A percentile compares a stretch with the other conserved stretches of the same genome.
phyloP scores from a whole-genome alignment of 2,329 filamentous ascomycete genomes.

The Colletotrichum neosansevieriae region DNA sequence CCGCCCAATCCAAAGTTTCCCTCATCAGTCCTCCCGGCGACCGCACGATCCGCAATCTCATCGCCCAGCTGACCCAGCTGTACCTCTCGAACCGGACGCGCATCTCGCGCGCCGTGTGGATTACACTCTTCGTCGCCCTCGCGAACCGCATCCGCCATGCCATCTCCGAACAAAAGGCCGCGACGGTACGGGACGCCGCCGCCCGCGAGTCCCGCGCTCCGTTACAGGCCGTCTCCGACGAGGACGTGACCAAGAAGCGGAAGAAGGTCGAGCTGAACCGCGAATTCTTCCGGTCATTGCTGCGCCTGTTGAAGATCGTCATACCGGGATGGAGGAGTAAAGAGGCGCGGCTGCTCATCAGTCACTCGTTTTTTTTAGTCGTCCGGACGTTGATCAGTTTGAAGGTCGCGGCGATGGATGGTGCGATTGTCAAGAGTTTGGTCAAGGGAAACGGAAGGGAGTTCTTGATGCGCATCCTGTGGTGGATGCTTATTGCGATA shows the following conservation, averaged over 20 bases:
- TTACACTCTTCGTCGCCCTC: constrained; percentile 83
- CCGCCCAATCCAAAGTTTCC: constrained; percentile 78
- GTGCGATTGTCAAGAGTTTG: constrained; percentile 89
- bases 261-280: constrained; percentile 94
- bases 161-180: constrained; percentile 91
- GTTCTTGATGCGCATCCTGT: constrained; percentile 88
- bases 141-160: constrained; percentile 91
- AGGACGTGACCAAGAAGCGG: constrained; percentile 56
- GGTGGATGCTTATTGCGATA: constrained; percentile 98
- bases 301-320: constrained; percentile 85
- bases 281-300: constrained; percentile 81
- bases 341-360: constrained; percentile 86
- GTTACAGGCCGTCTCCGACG: constrained; percentile 61
- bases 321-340: constrained; percentile 92
- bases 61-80: constrained; percentile 75
- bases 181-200: constrained; percentile 76
- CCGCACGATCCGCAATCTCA: constrained; percentile 72
- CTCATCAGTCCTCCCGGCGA: constrained; percentile 64
- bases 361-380: constrained; percentile 94
- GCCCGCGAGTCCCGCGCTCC: constrained; percentile 58
- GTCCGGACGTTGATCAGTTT: constrained; percentile 91
- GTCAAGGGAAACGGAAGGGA: constrained; percentile 92
- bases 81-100: constrained; percentile 85
- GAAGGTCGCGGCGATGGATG: constrained; percentile 96
- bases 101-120: constrained; percentile 86